phyloP scores from a whole-genome alignment of 1,284 basidiomycete genomes.

The Grifola frondosa region DNA sequence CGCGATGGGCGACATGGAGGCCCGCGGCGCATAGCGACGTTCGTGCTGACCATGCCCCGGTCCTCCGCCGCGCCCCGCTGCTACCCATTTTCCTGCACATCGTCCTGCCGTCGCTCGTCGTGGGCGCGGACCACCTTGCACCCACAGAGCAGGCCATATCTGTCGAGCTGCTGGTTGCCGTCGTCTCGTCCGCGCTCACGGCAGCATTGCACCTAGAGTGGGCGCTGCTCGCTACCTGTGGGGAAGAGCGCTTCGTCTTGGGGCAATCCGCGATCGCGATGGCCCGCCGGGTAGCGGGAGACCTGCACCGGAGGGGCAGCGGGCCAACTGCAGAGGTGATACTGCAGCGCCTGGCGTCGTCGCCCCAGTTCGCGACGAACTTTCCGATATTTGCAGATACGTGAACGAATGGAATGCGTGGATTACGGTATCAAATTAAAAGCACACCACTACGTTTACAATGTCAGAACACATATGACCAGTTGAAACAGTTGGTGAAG shows the following conservation, averaged over 20 bases:
- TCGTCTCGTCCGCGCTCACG: constrained; percentile 64
- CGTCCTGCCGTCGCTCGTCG: constrained; percentile 58
- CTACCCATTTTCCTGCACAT: constrained; percentile 71
- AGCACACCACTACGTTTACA: too few relatives aligned
- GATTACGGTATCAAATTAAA: not conserved
- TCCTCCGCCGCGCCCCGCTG: constrained; percentile 53
- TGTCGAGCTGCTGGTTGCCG: constrained; percentile 58
- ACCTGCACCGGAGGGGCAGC: constrained; percentile 52
- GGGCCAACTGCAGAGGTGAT: constrained; percentile 53
- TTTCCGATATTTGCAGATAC: constrained; percentile 71
- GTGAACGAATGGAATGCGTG: too few relatives aligned
- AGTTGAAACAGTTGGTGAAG: too few relatives aligned
- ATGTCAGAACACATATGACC: not conserved
- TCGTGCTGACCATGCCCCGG: constrained; percentile 60
- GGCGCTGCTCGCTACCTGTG: constrained; percentile 53
- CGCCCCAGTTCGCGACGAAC: constrained; percentile 64
- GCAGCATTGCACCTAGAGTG: constrained; percentile 68
- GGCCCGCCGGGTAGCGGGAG: constrained; percentile 58
- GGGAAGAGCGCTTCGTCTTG: constrained; percentile 47
- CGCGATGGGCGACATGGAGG: constrained; percentile 56
- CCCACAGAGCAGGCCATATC: constrained; percentile 50
- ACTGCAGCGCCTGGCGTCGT: constrained; percentile 58
- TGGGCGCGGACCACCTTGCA: constrained; percentile 45
- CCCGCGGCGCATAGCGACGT: constrained; percentile 60
- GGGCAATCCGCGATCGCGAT: constrained; percentile 62